Base-by-base conservation (phyloP, 768 basidiomycete species). In the Boletus tomentosulus region DNA sequence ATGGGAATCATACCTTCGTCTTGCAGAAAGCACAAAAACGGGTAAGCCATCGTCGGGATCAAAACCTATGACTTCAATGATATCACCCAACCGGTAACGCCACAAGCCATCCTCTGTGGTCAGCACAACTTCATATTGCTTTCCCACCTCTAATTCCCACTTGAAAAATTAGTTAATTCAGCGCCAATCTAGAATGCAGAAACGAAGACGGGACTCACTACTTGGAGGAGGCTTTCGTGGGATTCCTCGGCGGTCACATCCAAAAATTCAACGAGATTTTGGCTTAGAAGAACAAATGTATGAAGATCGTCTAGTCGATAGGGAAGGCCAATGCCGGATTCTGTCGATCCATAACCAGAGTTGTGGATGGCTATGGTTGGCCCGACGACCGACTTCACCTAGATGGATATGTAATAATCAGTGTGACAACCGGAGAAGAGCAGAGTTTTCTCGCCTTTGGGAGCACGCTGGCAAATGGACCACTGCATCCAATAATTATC, bases 341-440 rank as follows among this genome's bases (percentile, higher is more conserved):
- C 47, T 1, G 55, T 44, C 6, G 38, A 41, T 8, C 6, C 39
- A 27, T 54, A 60, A 19, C 53, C 50, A 28, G n/a, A 24, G 15
- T 25, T 44, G 25, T n/a, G 39, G 2, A 60, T 50, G 2, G 24
- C 2, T 12, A 59, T 19, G 22, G 49, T 52, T 22, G 44, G 24
- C 13, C 50, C 56, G 16, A 60, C 35, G 25, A 57, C 19, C 25
- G 35, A 33, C 16, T 25, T 54, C 30, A 54, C n/a, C 53, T 57
- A 24, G 1, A 28, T 8, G n/a, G 33, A 19, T 12, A 30, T 3
- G 10, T 19, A 31, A 16, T n/a, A 38, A 19, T 57, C 13, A 24
- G 46, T 13, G 4, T 37, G 22, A 16, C 10, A 13, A 30, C 6
- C 0, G 51, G 13, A 16, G 24, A n/a, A 24, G 10, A 13, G 11